A percentile compares a stretch with the other conserved stretches of the same genome.
phyloP scores from a whole-genome alignment of 441 rosid species.

The Populus trichocarpa region DNA sequence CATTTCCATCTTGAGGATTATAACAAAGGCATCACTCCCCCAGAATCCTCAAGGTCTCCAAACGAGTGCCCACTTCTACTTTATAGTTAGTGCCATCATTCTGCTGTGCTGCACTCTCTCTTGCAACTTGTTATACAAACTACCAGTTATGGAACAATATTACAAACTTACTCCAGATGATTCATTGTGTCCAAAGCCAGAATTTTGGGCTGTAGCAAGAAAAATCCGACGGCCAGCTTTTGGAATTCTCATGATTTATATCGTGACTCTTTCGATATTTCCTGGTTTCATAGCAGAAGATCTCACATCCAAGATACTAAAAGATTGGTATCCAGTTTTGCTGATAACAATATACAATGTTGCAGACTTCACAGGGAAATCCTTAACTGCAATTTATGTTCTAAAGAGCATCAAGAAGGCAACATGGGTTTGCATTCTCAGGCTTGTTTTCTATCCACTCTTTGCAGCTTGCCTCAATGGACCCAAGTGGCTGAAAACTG shows the following conservation, averaged over 20 bases:
- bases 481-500: conserved; percentile 69
- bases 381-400: conserved; percentile 58
- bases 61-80: conserved; percentile 73
- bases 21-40: conserved; percentile 79
- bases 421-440: conserved; percentile 55
- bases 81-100: conserved; percentile 56
- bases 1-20: conserved; percentile 63
- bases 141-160: conserved; percentile 69
- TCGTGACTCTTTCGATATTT: conserved; percentile 75
- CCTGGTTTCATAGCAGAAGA: conserved; percentile 79
- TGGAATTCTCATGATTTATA: conserved; percentile 53
- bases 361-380: conserved; percentile 75
- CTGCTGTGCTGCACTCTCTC: conserved; percentile 57
- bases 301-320: conserved; percentile 47
- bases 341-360: conserved; percentile 67
- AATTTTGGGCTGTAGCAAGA: conserved; percentile 47
- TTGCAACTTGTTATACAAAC: conserved; percentile 59
- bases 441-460: conserved; percentile 70
- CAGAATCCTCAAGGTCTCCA: conserved; percentile 64
- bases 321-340: conserved; percentile 79
- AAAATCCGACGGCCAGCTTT: conserved; percentile 52
- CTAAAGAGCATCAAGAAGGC: conserved; percentile 45
- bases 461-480: conserved; percentile 69
- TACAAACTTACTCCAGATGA: conserved; percentile 24
- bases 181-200: conserved; percentile 30